A percentile compares a stretch with the other conserved stretches of the same genome.
Evolutionary conservation across 2,329 filamentous ascomycete genomes (phyloP).

Genomic region (Sclerotinia spermophila): DNA sequence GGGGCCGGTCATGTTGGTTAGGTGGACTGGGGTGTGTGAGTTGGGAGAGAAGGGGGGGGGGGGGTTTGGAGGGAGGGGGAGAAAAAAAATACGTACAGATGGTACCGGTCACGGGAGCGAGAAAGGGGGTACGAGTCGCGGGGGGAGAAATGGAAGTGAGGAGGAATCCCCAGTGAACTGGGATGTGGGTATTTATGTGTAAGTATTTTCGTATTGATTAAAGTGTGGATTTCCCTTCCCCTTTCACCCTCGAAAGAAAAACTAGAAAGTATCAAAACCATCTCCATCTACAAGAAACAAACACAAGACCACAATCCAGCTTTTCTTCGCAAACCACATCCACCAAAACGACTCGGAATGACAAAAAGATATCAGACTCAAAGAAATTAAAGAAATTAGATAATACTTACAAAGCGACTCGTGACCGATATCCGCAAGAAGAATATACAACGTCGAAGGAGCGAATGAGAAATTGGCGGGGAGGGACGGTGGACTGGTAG

Average conservation of each 20-base stretch:
- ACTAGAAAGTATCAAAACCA: neutral
- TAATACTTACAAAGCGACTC: neutral
- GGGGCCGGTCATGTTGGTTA: neutral
- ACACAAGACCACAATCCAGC: neutral
- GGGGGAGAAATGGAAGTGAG: neutral
- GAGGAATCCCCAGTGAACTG: slow-evolving; percentile 2
- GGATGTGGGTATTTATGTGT: neutral
- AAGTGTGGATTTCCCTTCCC: too few relatives aligned
- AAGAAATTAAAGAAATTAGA: neutral
- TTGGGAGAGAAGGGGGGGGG: neutral
- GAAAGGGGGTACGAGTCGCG: neutral
- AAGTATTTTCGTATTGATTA: neutral
- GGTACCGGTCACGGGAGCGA: neutral
- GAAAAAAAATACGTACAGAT: neutral
- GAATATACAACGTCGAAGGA: neutral
- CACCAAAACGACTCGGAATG: neutral
- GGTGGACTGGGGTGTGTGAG: neutral
- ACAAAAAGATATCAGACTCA: neutral
- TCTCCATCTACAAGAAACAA: neutral
- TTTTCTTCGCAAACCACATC: neutral
- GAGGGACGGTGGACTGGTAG: neutral
- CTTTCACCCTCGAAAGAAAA: too few relatives aligned
- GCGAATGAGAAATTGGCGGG: neutral
- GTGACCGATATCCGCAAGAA: slow-evolving; percentile 1
- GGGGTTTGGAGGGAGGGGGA: neutral